Evolutionary conservation across 495 filamentous ascomycete genomes (phyloP).

Genomic region (Tuber magnatum): DNA sequence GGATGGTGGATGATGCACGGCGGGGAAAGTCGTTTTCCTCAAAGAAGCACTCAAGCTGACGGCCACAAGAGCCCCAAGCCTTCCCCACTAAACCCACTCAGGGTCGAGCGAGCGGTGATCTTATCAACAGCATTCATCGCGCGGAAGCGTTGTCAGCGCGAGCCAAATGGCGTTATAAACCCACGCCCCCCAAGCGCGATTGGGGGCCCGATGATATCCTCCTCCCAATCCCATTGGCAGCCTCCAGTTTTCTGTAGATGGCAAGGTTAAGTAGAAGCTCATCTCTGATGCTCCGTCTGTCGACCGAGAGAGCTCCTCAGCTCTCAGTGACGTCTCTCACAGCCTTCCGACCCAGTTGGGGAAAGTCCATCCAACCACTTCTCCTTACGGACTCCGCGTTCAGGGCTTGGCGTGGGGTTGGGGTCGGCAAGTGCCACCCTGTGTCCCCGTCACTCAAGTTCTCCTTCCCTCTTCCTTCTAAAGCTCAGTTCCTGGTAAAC

Average conservation of each 20-base stretch:
- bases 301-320: neutral
- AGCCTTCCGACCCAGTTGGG: neutral
- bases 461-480: neutral
- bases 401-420: neutral
- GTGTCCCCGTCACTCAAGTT: neutral
- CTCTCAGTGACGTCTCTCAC: neutral
- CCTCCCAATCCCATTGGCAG: neutral
- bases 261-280: neutral
- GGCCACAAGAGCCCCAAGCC: neutral
- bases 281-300: neutral
- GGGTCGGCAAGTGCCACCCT: neutral
- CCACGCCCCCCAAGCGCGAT: neutral
- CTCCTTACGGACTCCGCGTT: neutral
- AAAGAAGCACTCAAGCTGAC: neutral
- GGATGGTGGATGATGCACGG: neutral
- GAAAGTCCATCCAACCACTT: neutral
- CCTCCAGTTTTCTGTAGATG: neutral
- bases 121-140: neutral
- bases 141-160: neutral
- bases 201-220: neutral
- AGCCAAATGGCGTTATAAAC: neutral
- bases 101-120: neutral
- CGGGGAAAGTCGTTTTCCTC: neutral
- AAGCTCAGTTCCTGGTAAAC: neutral
- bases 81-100: neutral